Percentiles rank a stretch among this genome's conserved stretches.
Conservation (phyloP, 2,329 filamentous ascomycete genomes). For the Phialophora tarda region DNA sequence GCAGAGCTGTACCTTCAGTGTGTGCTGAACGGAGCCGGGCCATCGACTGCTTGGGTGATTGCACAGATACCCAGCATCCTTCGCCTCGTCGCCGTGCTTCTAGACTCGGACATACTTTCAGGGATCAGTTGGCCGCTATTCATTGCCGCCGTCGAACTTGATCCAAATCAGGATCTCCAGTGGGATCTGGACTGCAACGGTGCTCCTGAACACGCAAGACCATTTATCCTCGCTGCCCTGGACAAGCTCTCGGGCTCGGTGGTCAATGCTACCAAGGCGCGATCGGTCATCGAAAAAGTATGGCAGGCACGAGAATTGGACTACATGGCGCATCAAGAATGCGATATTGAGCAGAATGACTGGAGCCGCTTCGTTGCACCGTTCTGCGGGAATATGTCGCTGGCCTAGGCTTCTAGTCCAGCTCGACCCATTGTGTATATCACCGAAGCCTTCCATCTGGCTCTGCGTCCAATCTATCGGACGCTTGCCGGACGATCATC, state of each 20-base stretch:
- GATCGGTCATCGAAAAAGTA: constrained; percentile 55
- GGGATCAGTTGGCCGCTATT: constrained; percentile 26
- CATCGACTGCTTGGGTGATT: constrained; percentile 44
- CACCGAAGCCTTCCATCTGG: not conserved
- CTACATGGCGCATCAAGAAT: not conserved
- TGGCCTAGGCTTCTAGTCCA: constrained; percentile 11
- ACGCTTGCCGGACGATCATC: too few relatives aligned
- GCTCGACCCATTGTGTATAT: not conserved
- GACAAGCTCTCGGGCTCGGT: constrained; percentile 50
- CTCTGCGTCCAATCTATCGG: too few relatives aligned
- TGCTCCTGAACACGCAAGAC: constrained; percentile 44
- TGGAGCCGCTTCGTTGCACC: constrained; percentile 27
- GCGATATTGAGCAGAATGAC: constrained; percentile 14
- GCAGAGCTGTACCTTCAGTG: constrained; percentile 55
- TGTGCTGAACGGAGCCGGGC: constrained; percentile 51
- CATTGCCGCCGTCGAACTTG: constrained; percentile 25
- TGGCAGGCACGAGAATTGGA: constrained; percentile 53
- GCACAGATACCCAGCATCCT: constrained; percentile 20
- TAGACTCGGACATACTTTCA: constrained; percentile 12
- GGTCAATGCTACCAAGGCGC: constrained; percentile 53
- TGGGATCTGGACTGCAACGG: constrained; percentile 40
- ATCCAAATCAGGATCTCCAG: constrained; percentile 45
- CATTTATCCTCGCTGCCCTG: constrained; percentile 50
- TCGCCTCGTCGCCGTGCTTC: constrained; percentile 1
- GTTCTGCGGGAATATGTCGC: constrained; percentile 30